Percentiles rank a stretch among this genome's conserved stretches.
Conservation (phyloP, 805 yeast species). For the Candida berthetii region DNA sequence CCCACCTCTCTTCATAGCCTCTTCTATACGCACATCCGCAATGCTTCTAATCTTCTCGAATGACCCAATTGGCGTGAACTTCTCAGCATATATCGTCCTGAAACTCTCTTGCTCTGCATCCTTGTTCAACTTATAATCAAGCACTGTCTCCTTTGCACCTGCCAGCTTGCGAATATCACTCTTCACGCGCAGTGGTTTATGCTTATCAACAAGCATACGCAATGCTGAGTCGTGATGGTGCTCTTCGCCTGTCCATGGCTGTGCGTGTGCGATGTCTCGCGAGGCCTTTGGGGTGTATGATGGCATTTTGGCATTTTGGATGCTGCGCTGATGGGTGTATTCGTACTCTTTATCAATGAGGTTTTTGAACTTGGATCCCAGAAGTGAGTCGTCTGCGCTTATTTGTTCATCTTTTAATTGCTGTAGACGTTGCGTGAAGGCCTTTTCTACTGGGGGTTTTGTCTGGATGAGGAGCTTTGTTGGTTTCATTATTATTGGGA, state of each 20-base stretch:
- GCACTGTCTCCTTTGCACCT: slow-evolving; percentile 56
- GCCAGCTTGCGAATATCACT: slow-evolving; percentile 34
- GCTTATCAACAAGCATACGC: slow-evolving; percentile 51
- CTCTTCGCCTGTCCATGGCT: slow-evolving; percentile 60
- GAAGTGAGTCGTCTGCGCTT: background rate
- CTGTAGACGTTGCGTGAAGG: background rate
- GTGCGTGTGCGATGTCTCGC: slow-evolving; percentile 40
- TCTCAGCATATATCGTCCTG: slow-evolving; percentile 55
- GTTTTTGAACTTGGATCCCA: background rate
- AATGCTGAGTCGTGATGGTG: slow-evolving; percentile 35
- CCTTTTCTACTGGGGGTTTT: background rate
- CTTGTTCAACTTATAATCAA: slow-evolving; percentile 51
- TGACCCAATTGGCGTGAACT: slow-evolving; percentile 37
- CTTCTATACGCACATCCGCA: slow-evolving; percentile 74
- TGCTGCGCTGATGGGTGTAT: background rate
- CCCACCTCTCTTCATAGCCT: slow-evolving; percentile 65
- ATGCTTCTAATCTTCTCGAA: slow-evolving; percentile 46
- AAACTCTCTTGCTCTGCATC: slow-evolving; percentile 40
- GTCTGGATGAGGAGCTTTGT: no score
- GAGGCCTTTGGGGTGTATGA: slow-evolving; percentile 35
- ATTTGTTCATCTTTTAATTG: background rate
- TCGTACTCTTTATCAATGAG: background rate
- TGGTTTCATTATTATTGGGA: no score
- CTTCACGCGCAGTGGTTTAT: slow-evolving; percentile 30
- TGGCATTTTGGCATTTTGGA: slow-evolving; percentile 30